Base-by-base conservation (phyloP, 1,284 basidiomycete species). In the Exsudoporus floridanus region DNA sequence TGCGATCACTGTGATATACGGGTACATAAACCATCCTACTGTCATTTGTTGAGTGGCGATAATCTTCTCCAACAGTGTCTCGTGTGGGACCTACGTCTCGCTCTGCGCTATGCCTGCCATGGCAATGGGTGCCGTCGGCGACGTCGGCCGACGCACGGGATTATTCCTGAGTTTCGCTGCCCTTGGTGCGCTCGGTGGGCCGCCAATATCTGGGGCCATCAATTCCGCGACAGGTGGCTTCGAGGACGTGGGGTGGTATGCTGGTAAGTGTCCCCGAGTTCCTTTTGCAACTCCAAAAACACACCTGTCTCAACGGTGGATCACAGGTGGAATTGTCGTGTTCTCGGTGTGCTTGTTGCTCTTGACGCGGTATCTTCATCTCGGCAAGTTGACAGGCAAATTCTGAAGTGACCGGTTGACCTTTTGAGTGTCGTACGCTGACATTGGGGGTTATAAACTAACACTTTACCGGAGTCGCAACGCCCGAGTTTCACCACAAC, bases 61-160 rank as follows among this genome's bases (percentile, higher is more conserved):
- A 18, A 5, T 80, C 28, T 73, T 79, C 30, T 73, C 79, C 9
- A 80, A 80, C 55, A 84, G 82, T 1, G 73, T 80, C 42, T 64
- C 76, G 0, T 79, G 74, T 5, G 86, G 86, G 3, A 73, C 78
- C 0, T 87, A 80, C 52, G 77, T 81, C 8, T 78, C 80, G 1
- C 70, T 86, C 12, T 59, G 85, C 21, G 63, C 76, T 0, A 73
- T 77, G 19, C 86, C 87, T 1, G 73, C 82, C 36, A 78, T 86
- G 54, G 71, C 75, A 5, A 75, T 90, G 67, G 86, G 88, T 1
- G 74, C 76, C 0, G 73, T 76, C 2, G 70, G 70, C n/a, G 83
- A 86, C 58, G 74, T 86, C 7, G 86, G 86, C 28, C 73, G 80
- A 30, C 76, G 83, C 12, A 69, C 77, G 5, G 84, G 86, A 0